Percentiles rank a stretch among this genome's conserved stretches.
phyloP scores from a whole-genome alignment of 345 rosid species.

The Sonneratia caseolaris region DNA sequence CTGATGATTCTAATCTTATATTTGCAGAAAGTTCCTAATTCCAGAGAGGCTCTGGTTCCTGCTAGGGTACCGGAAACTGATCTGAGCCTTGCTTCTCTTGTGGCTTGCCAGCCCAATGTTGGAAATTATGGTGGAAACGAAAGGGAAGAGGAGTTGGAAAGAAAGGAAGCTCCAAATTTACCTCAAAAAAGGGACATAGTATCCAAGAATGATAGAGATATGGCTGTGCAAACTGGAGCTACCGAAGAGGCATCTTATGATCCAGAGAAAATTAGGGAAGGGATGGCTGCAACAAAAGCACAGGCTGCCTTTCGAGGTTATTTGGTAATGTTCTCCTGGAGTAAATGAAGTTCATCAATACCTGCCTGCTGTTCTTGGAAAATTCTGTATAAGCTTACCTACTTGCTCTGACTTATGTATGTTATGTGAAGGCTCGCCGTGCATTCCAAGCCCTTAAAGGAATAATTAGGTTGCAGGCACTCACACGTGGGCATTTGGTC shows the following conservation, averaged over 20 bases:
- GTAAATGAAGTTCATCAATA: neutral
- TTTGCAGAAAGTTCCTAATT: slow-evolving; percentile 43
- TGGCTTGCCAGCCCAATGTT: slow-evolving; percentile 22
- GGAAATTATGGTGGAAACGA: slow-evolving; percentile 24
- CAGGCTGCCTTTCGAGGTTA: slow-evolving; percentile 96
- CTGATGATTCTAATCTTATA: neutral
- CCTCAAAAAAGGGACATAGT: slow-evolving; percentile 24
- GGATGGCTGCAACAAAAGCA: slow-evolving; percentile 68
- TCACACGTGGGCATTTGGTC: slow-evolving; percentile 88
- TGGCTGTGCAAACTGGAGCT: slow-evolving; percentile 22
- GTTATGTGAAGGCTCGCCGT: slow-evolving; percentile 67
- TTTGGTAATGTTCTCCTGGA: slow-evolving; percentile 45
- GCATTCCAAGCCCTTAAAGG: slow-evolving; percentile 93
- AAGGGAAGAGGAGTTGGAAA: slow-evolving; percentile 28
- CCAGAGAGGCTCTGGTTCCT: slow-evolving; percentile 37
- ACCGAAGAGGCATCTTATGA: slow-evolving; percentile 23
- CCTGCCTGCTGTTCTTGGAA: neutral
- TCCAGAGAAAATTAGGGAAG: slow-evolving; percentile 44
- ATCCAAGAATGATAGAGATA: slow-evolving; percentile 27
- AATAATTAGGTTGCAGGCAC: slow-evolving; percentile 92
- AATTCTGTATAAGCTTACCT: neutral
- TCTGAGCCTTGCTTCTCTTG: slow-evolving; percentile 28
- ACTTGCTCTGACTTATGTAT: slow-evolving; percentile 21
- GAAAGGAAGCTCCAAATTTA: slow-evolving; percentile 32
- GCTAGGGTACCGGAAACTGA: slow-evolving; percentile 50